Evolutionary conservation across 2,329 filamentous ascomycete genomes (phyloP).

Genomic region (Colletotrichum navitas): DNA sequence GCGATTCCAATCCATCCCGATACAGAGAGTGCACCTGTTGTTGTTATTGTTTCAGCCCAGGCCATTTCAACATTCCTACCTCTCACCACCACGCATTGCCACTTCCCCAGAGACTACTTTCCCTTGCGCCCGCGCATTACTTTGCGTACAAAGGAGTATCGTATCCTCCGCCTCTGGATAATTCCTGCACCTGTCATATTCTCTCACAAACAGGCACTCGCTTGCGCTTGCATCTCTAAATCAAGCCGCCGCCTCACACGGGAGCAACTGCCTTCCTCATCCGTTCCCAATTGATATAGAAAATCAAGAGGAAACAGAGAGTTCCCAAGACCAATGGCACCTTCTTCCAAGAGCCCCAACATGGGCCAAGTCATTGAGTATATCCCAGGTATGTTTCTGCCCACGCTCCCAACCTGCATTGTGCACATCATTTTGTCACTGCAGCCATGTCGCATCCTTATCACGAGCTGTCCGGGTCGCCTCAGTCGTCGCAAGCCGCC

Average conservation of each 20-base stretch:
- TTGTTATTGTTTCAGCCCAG: conserved; percentile 42
- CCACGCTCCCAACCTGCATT: conserved; percentile 20
- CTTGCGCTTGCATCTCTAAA: conserved; percentile 24
- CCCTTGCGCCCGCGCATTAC: conserved; percentile 32
- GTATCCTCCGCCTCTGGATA: conserved; percentile 26
- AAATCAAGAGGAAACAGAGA: conserved; percentile 19
- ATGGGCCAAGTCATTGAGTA: conserved; percentile 95
- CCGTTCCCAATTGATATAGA: neutral
- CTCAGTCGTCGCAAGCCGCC: conserved; percentile 17
- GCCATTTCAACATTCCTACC: conserved; percentile 40
- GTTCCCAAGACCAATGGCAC: conserved; percentile 58
- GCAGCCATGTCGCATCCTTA: conserved; percentile 51
- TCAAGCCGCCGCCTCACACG: conserved; percentile 4
- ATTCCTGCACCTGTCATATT: conserved; percentile 31
- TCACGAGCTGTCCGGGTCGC: conserved; percentile 38
- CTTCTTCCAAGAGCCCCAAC: conserved; percentile 67
- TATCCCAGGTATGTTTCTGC: conserved; percentile 80
- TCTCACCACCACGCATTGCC: conserved; percentile 12
- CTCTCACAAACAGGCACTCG: conserved; percentile 29
- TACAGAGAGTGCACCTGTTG: conserved; percentile 17
- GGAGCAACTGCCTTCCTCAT: conserved; percentile 22
- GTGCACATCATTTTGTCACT: conserved; percentile 1
- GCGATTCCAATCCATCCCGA: neutral
- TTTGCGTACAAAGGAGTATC: conserved; percentile 41
- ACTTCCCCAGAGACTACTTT: conserved; percentile 16